phyloP scores from a whole-genome alignment of 116 monocot genomes.

The Phalaenopsis hybrid region DNA sequence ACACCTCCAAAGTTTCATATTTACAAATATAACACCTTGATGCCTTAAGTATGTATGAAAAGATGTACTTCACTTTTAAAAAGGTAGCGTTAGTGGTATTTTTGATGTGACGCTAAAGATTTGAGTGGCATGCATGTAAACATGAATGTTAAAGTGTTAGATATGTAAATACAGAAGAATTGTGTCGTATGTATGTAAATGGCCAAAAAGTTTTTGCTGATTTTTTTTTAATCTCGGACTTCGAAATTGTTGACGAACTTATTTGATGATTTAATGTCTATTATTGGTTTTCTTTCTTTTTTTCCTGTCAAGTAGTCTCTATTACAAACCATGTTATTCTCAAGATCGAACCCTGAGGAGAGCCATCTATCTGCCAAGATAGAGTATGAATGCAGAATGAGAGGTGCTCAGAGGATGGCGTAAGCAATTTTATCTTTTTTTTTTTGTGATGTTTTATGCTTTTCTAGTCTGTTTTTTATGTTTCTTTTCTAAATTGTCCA shows the following conservation, averaged over 20 bases:
- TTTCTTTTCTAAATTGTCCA: not conserved
- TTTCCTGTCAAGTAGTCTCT: constrained; percentile 43
- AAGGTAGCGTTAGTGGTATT: too few relatives aligned
- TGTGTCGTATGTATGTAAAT: too few relatives aligned
- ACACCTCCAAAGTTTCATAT: too few relatives aligned
- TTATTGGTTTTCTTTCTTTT: not conserved
- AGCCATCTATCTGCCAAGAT: constrained; percentile 74
- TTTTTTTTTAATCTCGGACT: not conserved
- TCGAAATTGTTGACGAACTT: not conserved
- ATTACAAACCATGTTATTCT: constrained; percentile 89
- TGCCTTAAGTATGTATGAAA: too few relatives aligned
- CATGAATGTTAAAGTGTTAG: too few relatives aligned
- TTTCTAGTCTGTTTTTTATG: not conserved
- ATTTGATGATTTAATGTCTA: constrained; percentile 3
- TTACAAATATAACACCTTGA: too few relatives aligned
- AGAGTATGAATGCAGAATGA: constrained; percentile 96
- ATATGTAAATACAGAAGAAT: too few relatives aligned
- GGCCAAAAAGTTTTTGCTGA: too few relatives aligned
- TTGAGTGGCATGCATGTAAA: too few relatives aligned
- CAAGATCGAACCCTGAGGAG: constrained; percentile 60
- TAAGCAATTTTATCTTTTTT: constrained; percentile 33
- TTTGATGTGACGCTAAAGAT: too few relatives aligned
- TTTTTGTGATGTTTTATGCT: not conserved
- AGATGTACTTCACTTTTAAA: too few relatives aligned
- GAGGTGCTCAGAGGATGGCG: constrained; percentile 98